A percentile compares a stretch with the other conserved stretches of the same genome.
Conservation (phyloP, 257 asterid species). For the Forsythia viridissima region DNA sequence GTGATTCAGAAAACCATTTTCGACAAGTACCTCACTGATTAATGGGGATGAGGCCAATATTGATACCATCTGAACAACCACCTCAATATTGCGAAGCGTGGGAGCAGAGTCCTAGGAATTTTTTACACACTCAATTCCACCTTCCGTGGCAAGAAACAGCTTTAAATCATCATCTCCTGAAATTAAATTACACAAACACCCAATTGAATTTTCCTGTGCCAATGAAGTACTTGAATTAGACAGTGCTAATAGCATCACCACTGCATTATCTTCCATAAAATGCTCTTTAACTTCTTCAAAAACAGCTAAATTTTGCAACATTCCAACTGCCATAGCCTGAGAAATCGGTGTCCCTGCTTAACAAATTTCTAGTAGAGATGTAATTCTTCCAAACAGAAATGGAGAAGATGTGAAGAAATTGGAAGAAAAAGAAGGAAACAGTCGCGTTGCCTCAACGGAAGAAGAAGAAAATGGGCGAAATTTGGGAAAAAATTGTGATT, state of each 20-base stretch:
- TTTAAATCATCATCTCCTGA: conserved; percentile 52
- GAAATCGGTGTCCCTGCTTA: conserved; percentile 77
- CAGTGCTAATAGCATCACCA: conserved; percentile 43
- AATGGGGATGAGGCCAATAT: conserved; percentile 55
- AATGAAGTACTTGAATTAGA: conserved; percentile 67
- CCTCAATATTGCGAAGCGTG: conserved; percentile 51
- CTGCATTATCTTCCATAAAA: conserved; percentile 69
- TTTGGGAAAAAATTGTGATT: too few species aligned
- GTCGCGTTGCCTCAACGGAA: too few species aligned
- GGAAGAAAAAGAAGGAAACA: too few species aligned
- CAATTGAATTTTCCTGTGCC: conserved; percentile 79
- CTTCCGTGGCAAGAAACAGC: conserved; percentile 63
- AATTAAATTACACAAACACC: conserved; percentile 70
- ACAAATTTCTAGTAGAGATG: conserved; percentile 73
- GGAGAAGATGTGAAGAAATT: too few species aligned
- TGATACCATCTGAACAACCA: conserved; percentile 57
- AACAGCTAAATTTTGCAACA: conserved; percentile 53
- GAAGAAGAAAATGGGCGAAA: too few species aligned
- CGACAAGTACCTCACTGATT: conserved; percentile 59
- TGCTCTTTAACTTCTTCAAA: conserved; percentile 61
- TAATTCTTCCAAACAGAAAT: too few species aligned
- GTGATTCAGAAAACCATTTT: conserved; percentile 50
- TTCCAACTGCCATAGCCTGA: conserved; percentile 82
- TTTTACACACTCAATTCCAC: conserved; percentile 65
- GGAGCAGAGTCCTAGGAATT: conserved; percentile 70